phyloP scores from a whole-genome alignment of 768 basidiomycete species.

The Amanita pallidorosea region DNA sequence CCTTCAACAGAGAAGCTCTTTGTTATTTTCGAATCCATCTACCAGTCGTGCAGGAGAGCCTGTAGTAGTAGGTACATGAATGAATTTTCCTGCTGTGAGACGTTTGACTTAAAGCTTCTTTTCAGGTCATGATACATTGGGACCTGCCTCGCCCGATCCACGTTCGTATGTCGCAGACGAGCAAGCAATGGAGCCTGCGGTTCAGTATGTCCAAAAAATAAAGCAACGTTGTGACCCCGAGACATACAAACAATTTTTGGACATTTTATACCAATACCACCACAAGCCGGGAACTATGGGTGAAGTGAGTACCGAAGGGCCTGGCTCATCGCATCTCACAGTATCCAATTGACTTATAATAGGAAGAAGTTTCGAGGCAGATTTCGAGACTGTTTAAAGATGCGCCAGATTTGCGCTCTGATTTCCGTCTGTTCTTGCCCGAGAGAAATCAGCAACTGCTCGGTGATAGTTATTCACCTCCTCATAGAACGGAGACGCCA shows the following conservation, averaged over 20 bases:
- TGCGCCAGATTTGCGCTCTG: conserved; percentile 60
- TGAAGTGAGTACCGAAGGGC: conserved; percentile 29
- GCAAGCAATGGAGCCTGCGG: conserved; percentile 61
- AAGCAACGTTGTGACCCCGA: conserved; percentile 89
- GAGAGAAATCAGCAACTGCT: conserved; percentile 40
- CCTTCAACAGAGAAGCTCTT: conserved; percentile 23
- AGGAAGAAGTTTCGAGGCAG: conserved; percentile 61
- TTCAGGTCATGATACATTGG: conserved; percentile 2
- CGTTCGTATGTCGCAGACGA: conserved; percentile 24
- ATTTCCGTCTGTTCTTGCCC: conserved; percentile 70
- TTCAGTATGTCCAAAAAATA: conserved; percentile 95
- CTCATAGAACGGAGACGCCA: conserved; percentile 23
- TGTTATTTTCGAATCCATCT: conserved; percentile 25
- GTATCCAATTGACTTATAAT: conserved; percentile 8
- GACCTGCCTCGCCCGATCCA: conserved; percentile 22
- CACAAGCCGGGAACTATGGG: conserved; percentile 49
- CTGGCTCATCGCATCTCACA: conserved; percentile 7
- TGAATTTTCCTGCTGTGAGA: neutral
- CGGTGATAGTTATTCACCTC: conserved; percentile 29
- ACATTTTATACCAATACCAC: conserved; percentile 60
- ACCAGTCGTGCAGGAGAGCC: conserved; percentile 1
- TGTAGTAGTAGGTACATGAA: conserved; percentile 5
- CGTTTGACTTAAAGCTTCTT: neutral
- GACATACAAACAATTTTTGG: conserved; percentile 71
- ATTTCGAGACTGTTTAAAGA: conserved; percentile 67